Base-by-base conservation (phyloP, 495 filamentous ascomycete species). In the Tuber umbilicatum region DNA sequence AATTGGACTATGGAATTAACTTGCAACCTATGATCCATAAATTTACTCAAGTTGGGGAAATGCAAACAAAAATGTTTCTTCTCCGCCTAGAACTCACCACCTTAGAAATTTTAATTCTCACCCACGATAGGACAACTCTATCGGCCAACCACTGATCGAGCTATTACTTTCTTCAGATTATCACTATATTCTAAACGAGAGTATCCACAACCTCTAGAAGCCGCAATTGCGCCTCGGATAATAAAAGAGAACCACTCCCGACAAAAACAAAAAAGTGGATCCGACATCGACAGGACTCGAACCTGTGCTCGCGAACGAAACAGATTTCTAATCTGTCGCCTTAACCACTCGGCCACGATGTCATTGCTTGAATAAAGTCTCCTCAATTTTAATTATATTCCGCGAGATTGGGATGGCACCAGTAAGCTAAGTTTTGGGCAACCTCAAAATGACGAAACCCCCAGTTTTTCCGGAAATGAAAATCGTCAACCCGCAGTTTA, bases 241-340 rank as follows among this genome's bases (percentile, higher is more conserved):
- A 5, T 27, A 35, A 64, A 31, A 35, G 14, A 2, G 10, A 0
- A 35, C n/a, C 17, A 3, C 7, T 69, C 17, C 17, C 47, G 39
- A 60, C 31, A 45, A 69, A 50, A 69, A 72, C 41, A 75, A 72
- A 72, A 67, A 64, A 19, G 14, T 60, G 71, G 71, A 12, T 76
- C 16, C 75, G 74, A 78, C 71, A 75, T 76, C 69, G 75, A 70
- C 75, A 77, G 69, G 71, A 73, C 71, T 71, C 68, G 75, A 78
- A 78, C 74, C 74, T 77, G 70, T 73, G 75, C 75, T 70, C 55
- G 74, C 70, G 74, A 75, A 75, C 70, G 70, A 70, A 75, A 75
- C 74, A 75, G 70, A 73, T 75, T 76, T 76, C 75, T 76, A 76
- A 75, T 73, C 74, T 75, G 70, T 73, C 73, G 73, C 75, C 70